phyloP scores from a whole-genome alignment of 257 asterid species.

The Petunia axillaris region DNA sequence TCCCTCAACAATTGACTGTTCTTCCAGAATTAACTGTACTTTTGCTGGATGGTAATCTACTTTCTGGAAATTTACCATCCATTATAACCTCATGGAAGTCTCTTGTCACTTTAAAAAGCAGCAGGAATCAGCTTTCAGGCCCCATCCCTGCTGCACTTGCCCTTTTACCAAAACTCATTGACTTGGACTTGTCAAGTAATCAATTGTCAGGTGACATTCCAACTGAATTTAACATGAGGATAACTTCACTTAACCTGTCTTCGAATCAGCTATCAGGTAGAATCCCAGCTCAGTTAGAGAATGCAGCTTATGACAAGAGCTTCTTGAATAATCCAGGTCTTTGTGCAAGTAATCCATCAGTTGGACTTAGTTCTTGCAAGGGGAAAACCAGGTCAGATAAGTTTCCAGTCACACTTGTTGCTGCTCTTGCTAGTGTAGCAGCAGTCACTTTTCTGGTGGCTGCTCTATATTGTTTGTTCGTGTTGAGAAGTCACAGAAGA shows the following conservation, averaged over 20 bases:
- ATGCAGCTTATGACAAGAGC: slow-evolving; percentile 55
- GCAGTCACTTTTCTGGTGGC: slow-evolving; percentile 49
- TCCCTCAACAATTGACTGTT: slow-evolving; percentile 68
- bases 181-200: slow-evolving; percentile 72
- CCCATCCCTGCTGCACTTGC: slow-evolving; percentile 65
- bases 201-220: slow-evolving; percentile 75
- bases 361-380: slow-evolving; percentile 52
- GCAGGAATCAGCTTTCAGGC: slow-evolving; percentile 72
- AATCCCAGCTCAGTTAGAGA: slow-evolving; percentile 62
- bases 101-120: slow-evolving; percentile 47
- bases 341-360: slow-evolving; percentile 51
- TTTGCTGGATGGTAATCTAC: slow-evolving; percentile 59
- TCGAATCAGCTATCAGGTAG: slow-evolving; percentile 67
- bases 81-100: slow-evolving; percentile 67
- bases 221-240: slow-evolving; percentile 40
- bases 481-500: slow-evolving; percentile 49
- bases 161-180: slow-evolving; percentile 46
- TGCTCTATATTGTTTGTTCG: slow-evolving; percentile 45
- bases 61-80: slow-evolving; percentile 68
- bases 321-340: slow-evolving; percentile 68
- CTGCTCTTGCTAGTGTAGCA: slow-evolving; percentile 62
- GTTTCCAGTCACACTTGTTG: slow-evolving; percentile 50
- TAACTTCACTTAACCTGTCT: slow-evolving; percentile 58
- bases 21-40: slow-evolving; percentile 47
- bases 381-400: slow-evolving; percentile 30